Evolutionary conservation across 2,329 filamentous ascomycete genomes (phyloP).

Genomic region (Hymenoscyphus albidus): DNA sequence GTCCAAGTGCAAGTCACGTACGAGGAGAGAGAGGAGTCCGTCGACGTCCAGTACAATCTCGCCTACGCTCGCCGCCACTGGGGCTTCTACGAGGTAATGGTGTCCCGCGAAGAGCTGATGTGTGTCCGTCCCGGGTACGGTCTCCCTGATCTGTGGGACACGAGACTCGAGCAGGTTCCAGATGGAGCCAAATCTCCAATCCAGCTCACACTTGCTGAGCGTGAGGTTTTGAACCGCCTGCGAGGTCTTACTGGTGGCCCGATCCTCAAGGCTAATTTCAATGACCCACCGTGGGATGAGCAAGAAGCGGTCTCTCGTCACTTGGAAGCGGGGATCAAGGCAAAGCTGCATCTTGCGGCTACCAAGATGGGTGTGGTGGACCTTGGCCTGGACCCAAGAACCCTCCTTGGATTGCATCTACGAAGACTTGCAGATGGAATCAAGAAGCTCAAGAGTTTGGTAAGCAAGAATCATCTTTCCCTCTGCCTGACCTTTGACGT

Average conservation of each 20-base stretch:
- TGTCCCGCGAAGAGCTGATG: not conserved
- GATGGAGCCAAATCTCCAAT: not conserved
- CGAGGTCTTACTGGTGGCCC: not conserved
- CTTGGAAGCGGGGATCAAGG: not conserved
- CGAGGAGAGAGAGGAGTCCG: too few relatives aligned
- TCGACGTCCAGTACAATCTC: not conserved
- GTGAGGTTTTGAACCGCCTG: not conserved
- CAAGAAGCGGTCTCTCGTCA: not conserved
- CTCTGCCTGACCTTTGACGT: not conserved
- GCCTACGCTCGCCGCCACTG: not conserved
- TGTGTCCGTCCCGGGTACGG: not conserved
- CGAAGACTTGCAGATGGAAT: not conserved
- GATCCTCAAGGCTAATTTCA: not conserved
- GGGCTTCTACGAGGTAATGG: not conserved
- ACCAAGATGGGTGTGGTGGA: not conserved
- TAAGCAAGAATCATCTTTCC: not conserved
- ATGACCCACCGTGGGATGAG: not conserved
- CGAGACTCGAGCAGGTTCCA: not conserved
- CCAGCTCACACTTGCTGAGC: not conserved
- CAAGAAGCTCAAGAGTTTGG: not conserved
- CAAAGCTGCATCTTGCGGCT: not conserved
- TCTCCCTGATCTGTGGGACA: not conserved
- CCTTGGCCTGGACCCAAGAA: not conserved
- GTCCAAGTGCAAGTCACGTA: not conserved
- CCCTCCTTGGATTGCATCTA: not conserved